Evolutionary conservation across 208 protist genomes (phyloP), one percentile per base, ranked within the genome.

Genomic region (Leishmania tropica): DNA sequence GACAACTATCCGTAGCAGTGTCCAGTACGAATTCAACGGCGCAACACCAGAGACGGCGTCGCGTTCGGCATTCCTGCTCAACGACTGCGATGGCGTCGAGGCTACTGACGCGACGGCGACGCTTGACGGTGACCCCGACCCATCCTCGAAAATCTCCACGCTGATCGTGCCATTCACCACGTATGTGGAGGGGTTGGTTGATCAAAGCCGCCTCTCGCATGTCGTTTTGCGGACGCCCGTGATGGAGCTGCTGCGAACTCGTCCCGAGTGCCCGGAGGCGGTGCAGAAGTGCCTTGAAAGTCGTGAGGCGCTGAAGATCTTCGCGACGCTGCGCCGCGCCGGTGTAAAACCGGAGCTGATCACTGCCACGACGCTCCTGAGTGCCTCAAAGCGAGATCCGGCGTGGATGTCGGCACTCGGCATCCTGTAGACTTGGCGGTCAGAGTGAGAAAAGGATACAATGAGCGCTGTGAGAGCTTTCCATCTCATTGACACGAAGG

Each of bases 341-440:
- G 83, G 87, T 35, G 93, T 96, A 60, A 86, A 83, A 1, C 84
- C 93, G 31, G 77, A 85, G 11, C 60, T 93, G 17, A 93, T 96
- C 51, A 93, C 85, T 1, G 84, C 86, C 28, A 82, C 85, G 54
- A 93, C 89, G n/a, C 86, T 96, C 28, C 35, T 90, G 24, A 83
- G 71, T 31, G 88, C 89, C 10, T 81, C 82, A 13, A 76, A 85
- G 56, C 83, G 88, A 65, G 87, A 91, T 45, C 88, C 81, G 40
- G 73, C 82, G 71, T 95, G 91, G 88, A 48, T 72, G 68, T 78
- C 75, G 35, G 91, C 93, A 15, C 81, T 96, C 28, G 87, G 88
- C 0, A 88, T 93, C 78, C 47, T 90, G 11, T 96, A 90, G 56
- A 0, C 37, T 35, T 47, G 68, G 7, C 3, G 37, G 8, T 8